Evolutionary conservation across 345 rosid genomes (phyloP), one percentile per base, ranked within the genome.

Genomic region (Reutealis trisperma): DNA sequence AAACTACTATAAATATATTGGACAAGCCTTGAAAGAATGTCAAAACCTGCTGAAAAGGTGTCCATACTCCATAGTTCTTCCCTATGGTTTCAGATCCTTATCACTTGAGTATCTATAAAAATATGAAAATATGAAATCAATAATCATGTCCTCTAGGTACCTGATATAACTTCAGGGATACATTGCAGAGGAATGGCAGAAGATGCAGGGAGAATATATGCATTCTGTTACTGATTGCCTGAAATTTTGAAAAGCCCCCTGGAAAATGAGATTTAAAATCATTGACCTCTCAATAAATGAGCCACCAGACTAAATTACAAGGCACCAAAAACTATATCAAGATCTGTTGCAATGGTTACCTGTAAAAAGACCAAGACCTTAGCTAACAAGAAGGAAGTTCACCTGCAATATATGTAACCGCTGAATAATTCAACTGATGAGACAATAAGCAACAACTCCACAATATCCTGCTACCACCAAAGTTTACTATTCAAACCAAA

Each of bases 131-230:
- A 27, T 21, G 58, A 73, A 60, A 44, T 27, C 37, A 45, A 42
- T 1, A 45, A 47, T 1, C 59, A 42, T 67, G 67, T 73, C 73
- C 77, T 63, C 68, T 15, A 4, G 37, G 34, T 77, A 73, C 80
- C 67, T 77, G 72, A 68, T 42, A 7, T 51, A 12, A 62, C 42
- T 45, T 30, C 15, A 30, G 76, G 75, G 25, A 34, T 8, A 0
- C 21, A 22, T 64, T 21, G 68, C n/a, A 63, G 24, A 62, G 73
- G 24, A 67, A 32, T 12, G n/a, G 27, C 4, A 47, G 6, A 7
- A n/a, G 27, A 34, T 59, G 52, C 64, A 24, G 41, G 51, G 66
- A 7, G 41, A 68, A 25, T 42, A 27, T 24, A 11, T 19, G 25
- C 11, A 25, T 41, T 27, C 55, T 30, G 47, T 18, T 21, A 60